Percentiles rank a stretch among this genome's conserved stretches.
Conservation (phyloP, 2,329 filamentous ascomycete species). For the Alternaria solani region DNA sequence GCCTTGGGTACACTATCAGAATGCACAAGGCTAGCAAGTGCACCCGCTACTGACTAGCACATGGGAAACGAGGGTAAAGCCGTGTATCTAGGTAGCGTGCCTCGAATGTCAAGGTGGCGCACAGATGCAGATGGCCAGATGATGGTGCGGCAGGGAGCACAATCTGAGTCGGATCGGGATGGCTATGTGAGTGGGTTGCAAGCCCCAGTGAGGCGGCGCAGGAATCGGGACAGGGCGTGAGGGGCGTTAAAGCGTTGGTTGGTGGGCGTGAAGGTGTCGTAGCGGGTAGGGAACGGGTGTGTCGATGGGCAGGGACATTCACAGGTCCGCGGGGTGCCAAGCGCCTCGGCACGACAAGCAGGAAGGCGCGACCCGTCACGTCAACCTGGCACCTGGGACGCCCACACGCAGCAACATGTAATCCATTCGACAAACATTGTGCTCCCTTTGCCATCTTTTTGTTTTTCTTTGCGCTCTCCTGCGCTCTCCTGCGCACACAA, state of each 20-base stretch:
- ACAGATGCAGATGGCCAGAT: slow-evolving; percentile 7
- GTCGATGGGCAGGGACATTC: slow-evolving; percentile 3
- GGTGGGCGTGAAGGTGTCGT: slow-evolving; percentile 6
- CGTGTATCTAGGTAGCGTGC: background rate
- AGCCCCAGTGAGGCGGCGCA: background rate
- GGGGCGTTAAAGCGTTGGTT: background rate
- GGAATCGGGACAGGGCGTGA: background rate
- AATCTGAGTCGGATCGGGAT: slow-evolving; percentile 9
- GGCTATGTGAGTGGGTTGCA: background rate
- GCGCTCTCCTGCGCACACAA: slow-evolving; percentile 14
- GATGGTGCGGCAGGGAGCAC: slow-evolving; percentile 8
- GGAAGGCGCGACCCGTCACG: slow-evolving; percentile 27
- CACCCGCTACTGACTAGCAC: background rate
- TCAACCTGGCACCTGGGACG: slow-evolving; percentile 18
- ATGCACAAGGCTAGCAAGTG: background rate
- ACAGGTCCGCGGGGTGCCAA: slow-evolving; percentile 21
- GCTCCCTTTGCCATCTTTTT: slow-evolving; percentile 4
- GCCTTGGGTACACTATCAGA: background rate
- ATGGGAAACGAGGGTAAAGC: background rate
- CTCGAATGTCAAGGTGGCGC: background rate
- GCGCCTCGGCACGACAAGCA: slow-evolving; percentile 15
- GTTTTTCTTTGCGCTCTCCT: background rate
- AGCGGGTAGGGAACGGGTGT: background rate
- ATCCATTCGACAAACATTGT: slow-evolving; percentile 9
- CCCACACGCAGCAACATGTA: slow-evolving; percentile 17